Conservation (phyloP, 2,329 filamentous ascomycete genomes). For the Hypoxylon rubiginosum region DNA sequence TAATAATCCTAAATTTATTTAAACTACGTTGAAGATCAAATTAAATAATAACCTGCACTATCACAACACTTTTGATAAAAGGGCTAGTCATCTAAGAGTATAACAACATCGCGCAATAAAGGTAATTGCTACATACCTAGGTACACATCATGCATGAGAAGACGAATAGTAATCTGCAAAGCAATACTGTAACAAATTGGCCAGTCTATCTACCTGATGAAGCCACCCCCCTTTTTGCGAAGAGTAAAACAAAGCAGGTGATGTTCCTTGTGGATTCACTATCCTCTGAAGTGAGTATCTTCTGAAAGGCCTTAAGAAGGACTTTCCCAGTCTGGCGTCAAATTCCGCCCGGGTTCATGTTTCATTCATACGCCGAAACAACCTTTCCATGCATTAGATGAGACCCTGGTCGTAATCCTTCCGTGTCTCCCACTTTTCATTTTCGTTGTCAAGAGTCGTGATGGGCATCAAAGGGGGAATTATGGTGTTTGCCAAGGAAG, state of each 20-base stretch:
- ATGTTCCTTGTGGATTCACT: conserved; percentile 1
- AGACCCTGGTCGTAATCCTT: conserved; percentile 29
- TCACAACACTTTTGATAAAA: neutral
- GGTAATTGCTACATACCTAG: conserved; percentile 20
- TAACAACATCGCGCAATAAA: neutral
- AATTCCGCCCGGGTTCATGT: conserved; percentile 42
- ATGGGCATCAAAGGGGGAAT: conserved; percentile 34
- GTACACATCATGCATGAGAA: conserved; percentile 3
- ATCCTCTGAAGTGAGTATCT: conserved; percentile 1
- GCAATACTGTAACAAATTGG: conserved; percentile 46
- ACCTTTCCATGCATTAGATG: conserved; percentile 46
- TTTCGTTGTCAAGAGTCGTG: conserved; percentile 38
- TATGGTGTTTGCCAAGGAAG: conserved; percentile 37
- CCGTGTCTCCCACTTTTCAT: conserved; percentile 35
- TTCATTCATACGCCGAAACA: conserved; percentile 46
- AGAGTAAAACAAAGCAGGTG: conserved; percentile 41
- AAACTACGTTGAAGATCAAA: neutral
- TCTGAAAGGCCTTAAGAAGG: conserved; percentile 31
- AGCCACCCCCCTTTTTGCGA: conserved; percentile 41
- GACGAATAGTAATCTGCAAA: conserved; percentile 11
- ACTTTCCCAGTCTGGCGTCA: conserved; percentile 45
- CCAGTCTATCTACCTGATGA: conserved; percentile 51
- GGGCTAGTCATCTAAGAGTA: neutral
- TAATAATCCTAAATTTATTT: neutral
- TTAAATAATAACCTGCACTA: neutral